Base-by-base conservation (phyloP, 805 yeast species). In the Lipomyces yamanashiensis region DNA sequence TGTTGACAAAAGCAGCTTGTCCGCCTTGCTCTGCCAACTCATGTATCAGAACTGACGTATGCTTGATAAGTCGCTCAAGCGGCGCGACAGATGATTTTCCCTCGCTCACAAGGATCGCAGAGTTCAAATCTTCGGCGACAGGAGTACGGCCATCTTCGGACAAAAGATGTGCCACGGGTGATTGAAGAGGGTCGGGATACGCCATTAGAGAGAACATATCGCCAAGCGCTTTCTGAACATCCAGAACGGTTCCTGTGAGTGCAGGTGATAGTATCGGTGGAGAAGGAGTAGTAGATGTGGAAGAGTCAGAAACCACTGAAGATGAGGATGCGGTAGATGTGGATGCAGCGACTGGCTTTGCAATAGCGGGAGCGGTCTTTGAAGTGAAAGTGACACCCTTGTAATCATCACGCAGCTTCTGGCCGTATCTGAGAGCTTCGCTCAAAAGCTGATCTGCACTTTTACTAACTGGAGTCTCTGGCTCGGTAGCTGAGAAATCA, bases 201-300 rank as follows among this genome's bases (percentile, higher is more conserved):
- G 87, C 86, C 52, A 86, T 71, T 36, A 86, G 72, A 2, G 84
- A 76, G 7, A 84, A 82, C 0, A 85, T 76, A 49, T 82, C 81
- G 45, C 78, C 76, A 37, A 86, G 70, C 63, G 76, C 75, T 7
- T 75, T 74, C 37, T 74, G 76, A 47, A 78, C 76, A n/a, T 71
- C 71, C 2, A 43, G 37, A 4, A 33, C 48, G 28, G 51, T 36
- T n/a, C 40, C 19, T 2, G 37, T 10, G 5, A 55, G n/a, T 19
- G 41, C 8, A 36, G 44, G 2, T 10, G 52, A 10, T 10, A 58
- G n/a, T 6, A 15, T 15, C 28, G 48, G 10, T 8, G 50, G 28
- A 7, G 54, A 40, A 4, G 37, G 37, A 7, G 15, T 13, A 9
- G 28, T 40, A 28, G 37, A 28, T 3, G 48, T 28, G 21, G 47